Conservation (phyloP, 495 filamentous ascomycete genomes). For the Penicillium antarcticum region DNA sequence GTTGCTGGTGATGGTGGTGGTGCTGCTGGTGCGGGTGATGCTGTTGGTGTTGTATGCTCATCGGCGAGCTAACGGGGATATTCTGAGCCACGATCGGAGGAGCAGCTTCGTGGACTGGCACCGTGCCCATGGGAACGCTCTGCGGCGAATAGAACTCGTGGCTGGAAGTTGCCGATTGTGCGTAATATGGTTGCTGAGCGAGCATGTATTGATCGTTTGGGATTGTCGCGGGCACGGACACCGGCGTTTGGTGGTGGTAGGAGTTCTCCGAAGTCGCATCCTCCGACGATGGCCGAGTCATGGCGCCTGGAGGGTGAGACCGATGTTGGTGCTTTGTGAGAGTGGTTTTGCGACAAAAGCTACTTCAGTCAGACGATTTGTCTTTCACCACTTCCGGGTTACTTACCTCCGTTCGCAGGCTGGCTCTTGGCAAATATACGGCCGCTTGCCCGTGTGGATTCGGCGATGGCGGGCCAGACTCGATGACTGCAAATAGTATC, state of each 20-base stretch:
- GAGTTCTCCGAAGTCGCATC: constrained; percentile 41
- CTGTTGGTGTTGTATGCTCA: constrained; percentile 29
- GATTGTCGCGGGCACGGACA: constrained; percentile 24
- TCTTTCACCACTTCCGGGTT: not conserved
- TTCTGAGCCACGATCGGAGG: constrained; percentile 31
- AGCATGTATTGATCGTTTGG: constrained; percentile 40
- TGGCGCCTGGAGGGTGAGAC: constrained; percentile 61
- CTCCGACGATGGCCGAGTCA: constrained; percentile 41
- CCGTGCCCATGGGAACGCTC: constrained; percentile 29
- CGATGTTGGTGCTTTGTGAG: constrained; percentile 79
- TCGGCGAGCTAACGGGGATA: constrained; percentile 30
- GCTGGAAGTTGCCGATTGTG: constrained; percentile 32
- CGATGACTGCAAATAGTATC: constrained; percentile 59
- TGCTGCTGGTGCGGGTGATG: constrained; percentile 25
- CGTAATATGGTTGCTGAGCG: constrained; percentile 39
- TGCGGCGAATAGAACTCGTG: constrained; percentile 40
- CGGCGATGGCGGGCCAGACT: constrained; percentile 82
- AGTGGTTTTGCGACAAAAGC: constrained; percentile 86
- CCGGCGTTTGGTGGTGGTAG: constrained; percentile 29
- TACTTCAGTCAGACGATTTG: constrained; percentile 27
- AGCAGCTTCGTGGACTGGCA: constrained; percentile 27
- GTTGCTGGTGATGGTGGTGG: constrained; percentile 29
- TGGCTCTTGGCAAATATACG: constrained; percentile 75
- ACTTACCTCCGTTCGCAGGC: constrained; percentile 78
- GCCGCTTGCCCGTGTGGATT: constrained; percentile 81